A percentile compares a stretch with the other conserved stretches of the same genome.
phyloP scores from a whole-genome alignment of 805 yeast genomes.

The Candida glaebosa region DNA sequence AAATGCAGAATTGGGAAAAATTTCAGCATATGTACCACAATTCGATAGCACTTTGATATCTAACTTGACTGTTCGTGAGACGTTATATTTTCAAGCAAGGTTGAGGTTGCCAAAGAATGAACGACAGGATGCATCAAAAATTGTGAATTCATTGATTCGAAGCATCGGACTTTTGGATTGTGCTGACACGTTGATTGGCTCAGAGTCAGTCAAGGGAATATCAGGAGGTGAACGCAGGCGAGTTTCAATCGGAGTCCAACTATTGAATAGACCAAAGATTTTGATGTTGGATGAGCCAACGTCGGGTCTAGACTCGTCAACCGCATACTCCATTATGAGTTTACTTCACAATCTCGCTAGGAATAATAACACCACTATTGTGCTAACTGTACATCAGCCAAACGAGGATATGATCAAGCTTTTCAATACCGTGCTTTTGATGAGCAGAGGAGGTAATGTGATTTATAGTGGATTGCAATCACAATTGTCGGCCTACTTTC shows the following conservation, averaged over 20 bases:
- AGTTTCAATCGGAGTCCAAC: slow-evolving; percentile 18
- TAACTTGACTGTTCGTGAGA: too few relatives aligned
- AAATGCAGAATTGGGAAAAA: slow-evolving; percentile 7
- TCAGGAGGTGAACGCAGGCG: slow-evolving; percentile 23
- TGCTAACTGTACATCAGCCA: slow-evolving; percentile 53
- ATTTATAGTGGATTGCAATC: slow-evolving; percentile 16
- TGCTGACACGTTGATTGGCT: slow-evolving; percentile 16
- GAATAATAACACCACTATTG: slow-evolving; percentile 30
- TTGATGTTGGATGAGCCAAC: slow-evolving; percentile 61
- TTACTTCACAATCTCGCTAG: slow-evolving; percentile 42
- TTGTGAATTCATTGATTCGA: slow-evolving; percentile 10
- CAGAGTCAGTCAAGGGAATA: slow-evolving; percentile 20
- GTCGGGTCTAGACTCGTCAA: slow-evolving; percentile 54
- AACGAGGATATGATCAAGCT: slow-evolving; percentile 42
- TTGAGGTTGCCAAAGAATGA: too few relatives aligned
- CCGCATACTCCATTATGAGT: slow-evolving; percentile 52
- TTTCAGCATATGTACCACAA: too few relatives aligned
- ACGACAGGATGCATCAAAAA: too few relatives aligned
- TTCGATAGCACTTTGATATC: too few relatives aligned
- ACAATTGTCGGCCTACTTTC: slow-evolving; percentile 15
- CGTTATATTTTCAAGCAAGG: too few relatives aligned
- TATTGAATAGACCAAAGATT: slow-evolving; percentile 21
- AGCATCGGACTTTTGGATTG: slow-evolving; percentile 14
- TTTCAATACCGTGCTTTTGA: slow-evolving; percentile 22
- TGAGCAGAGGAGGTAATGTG: slow-evolving; percentile 18